These are phyloP conservation scores for Paecilomyces sp. DNA, from an alignment of 2,329 filamentous ascomycete species.

Conservation along the genomic window DNA sequence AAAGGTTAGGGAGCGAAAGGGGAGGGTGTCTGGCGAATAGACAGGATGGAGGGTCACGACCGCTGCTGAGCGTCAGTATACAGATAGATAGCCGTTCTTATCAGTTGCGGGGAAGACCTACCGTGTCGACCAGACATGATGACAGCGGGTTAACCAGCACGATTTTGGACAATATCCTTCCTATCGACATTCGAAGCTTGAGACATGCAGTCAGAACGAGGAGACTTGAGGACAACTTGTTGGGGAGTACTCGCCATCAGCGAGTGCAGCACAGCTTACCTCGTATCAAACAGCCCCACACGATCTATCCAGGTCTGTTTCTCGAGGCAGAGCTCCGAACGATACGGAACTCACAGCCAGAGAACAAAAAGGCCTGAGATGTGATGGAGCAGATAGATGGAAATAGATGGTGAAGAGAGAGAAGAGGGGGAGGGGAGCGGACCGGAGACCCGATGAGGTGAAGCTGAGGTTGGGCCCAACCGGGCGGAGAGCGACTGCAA, in stretches of 20 bases:
- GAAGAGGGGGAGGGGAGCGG: neutral
- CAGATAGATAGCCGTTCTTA: neutral
- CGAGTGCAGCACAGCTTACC: neutral
- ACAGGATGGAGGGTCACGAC: slow-evolving; percentile 25
- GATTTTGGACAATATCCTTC: neutral
- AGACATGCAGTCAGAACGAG: neutral
- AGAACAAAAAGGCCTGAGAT: neutral
- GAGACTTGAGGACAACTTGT: neutral
- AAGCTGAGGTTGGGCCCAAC: neutral
- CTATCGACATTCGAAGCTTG: neutral
- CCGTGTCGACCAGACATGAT: slow-evolving; percentile 6
- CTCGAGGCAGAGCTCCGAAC: neutral
- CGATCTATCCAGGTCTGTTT: neutral
- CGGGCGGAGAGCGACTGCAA: neutral
- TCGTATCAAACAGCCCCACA: neutral
- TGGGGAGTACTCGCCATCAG: neutral
- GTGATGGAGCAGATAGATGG: neutral
- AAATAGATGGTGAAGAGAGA: neutral
- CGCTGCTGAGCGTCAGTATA: slow-evolving; percentile 16
- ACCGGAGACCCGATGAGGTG: neutral
- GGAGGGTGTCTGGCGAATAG: slow-evolving; percentile 14
- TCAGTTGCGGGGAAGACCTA: slow-evolving; percentile 3
- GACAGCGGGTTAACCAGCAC: neutral
- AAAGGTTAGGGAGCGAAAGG: slow-evolving; percentile 27
- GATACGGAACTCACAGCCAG: neutral